Percentiles rank a stretch among this genome's conserved stretches.
phyloP scores from a whole-genome alignment of 2,329 filamentous ascomycete species.

The Colletotrichum destructivum region DNA sequence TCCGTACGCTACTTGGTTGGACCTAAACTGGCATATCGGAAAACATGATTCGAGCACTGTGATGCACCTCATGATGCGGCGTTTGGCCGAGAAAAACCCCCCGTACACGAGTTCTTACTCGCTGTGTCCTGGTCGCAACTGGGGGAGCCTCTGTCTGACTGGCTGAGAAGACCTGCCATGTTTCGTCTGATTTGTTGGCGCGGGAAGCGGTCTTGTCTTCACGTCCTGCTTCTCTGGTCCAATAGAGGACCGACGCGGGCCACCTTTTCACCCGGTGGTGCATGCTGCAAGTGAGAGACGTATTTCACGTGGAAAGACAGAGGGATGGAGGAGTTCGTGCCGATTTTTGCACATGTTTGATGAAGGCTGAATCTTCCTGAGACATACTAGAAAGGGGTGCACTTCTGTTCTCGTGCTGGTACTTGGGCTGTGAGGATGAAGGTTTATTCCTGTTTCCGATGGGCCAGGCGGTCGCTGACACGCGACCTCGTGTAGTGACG shows the following conservation, averaged over 20 bases:
- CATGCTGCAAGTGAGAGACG: background rate
- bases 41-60: conserved; percentile 34
- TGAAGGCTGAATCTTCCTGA: background rate
- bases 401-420: conserved; percentile 9
- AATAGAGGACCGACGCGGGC: conserved; percentile 14
- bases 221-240: conserved; percentile 17
- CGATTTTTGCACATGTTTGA: conserved; percentile 30
- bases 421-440: conserved; percentile 27
- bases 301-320: conserved; percentile 31
- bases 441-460: conserved; percentile 41
- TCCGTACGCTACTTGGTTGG: too few relatives aligned
- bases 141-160: conserved; percentile 26
- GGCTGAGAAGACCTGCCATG: conserved; percentile 18
- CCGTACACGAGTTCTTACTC: conserved; percentile 19
- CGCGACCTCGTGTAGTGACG: conserved; percentile 36
- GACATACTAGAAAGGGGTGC: background rate
- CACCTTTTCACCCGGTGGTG: conserved; percentile 2
- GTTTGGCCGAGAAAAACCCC: conserved; percentile 17
- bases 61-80: conserved; percentile 19
- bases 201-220: conserved; percentile 28
- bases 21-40: conserved; percentile 18
- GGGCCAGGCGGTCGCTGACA: conserved; percentile 35
- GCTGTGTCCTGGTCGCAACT: conserved; percentile 21
- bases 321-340: conserved; percentile 4
- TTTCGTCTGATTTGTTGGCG: conserved; percentile 41